These are phyloP conservation scores for Ophiocordyceps australis DNA, from an alignment of 2,329 filamentous ascomycete genomes.

Conservation along the genomic window DNA sequence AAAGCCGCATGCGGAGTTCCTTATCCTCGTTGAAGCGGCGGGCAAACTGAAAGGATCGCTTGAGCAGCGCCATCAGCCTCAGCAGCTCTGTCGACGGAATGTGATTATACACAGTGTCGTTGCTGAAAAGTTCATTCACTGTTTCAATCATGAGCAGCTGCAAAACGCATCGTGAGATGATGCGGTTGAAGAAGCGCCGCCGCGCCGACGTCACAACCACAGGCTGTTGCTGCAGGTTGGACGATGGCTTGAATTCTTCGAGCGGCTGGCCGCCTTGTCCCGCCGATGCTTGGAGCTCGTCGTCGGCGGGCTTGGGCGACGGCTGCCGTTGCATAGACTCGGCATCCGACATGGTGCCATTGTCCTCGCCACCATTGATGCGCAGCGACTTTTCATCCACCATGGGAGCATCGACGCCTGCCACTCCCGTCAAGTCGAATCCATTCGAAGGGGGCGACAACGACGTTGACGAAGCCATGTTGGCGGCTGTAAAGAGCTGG, in stretches of 20 bases:
- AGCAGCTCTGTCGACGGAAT: constrained; percentile 84
- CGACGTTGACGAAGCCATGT: constrained; percentile 32
- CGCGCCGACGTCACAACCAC: constrained; percentile 85
- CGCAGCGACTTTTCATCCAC: constrained; percentile 39
- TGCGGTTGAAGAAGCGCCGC: constrained; percentile 93
- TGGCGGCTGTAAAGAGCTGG: constrained; percentile 78
- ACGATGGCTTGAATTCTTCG: constrained; percentile 75
- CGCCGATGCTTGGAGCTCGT: constrained; percentile 14
- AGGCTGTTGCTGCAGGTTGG: constrained; percentile 66
- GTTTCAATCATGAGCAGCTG: constrained; percentile 99
- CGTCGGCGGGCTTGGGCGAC: constrained; percentile 12
- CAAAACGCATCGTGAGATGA: constrained; percentile 94
- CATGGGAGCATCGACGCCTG: constrained; percentile 19
- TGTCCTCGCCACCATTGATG: constrained; percentile 35
- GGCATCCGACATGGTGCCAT: constrained; percentile 10
- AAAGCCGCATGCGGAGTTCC: constrained; percentile 81
- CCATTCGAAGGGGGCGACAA: constrained; percentile 34
- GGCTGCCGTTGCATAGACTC: constrained; percentile 13
- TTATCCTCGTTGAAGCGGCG: constrained; percentile 97
- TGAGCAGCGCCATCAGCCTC: constrained; percentile 81
- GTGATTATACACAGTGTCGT: constrained; percentile 82
- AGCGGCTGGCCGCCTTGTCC: constrained; percentile 25
- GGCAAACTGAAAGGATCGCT: constrained; percentile 92
- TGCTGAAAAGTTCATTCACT: constrained; percentile 95
- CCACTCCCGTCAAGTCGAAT: constrained; percentile 25